Base-by-base conservation (phyloP, 139 green algal genomes). In the Chlorella sp. region DNA sequence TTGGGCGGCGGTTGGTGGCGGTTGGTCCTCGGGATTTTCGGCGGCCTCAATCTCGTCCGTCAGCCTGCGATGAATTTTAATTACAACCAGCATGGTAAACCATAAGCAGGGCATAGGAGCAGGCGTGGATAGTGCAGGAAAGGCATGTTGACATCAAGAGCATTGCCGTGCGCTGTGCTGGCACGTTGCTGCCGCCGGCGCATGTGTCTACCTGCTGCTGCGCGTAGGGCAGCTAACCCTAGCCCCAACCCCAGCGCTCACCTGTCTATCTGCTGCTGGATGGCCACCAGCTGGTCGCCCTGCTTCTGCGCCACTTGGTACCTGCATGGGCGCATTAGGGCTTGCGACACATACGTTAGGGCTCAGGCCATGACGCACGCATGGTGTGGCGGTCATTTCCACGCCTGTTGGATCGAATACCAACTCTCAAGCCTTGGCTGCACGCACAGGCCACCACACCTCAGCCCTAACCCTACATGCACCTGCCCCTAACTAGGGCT, bases 161-260 rank as follows among this genome's bases (percentile, higher is more conserved):
- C n/a, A n/a, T n/a, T n/a, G n/a, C n/a, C n/a, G n/a, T n/a, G n/a
- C n/a, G n/a, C n/a, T n/a, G n/a, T n/a, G n/a, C n/a, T n/a, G n/a
- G n/a, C n/a, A n/a, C n/a, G n/a, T n/a, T n/a, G n/a, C n/a, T n/a
- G n/a, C n/a, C n/a, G n/a, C n/a, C n/a, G n/a, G n/a, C n/a, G n/a
- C n/a, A n/a, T n/a, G n/a, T n/a, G n/a, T n/a, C n/a, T n/a, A n/a
- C n/a, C n/a, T n/a, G n/a, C n/a, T n/a, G n/a, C n/a, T n/a, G n/a
- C n/a, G n/a, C n/a, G n/a, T n/a, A n/a, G n/a, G n/a, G n/a, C n/a
- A n/a, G n/a, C n/a, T n/a, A n/a, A n/a, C n/a, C n/a, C n/a, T n/a
- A n/a, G n/a, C n/a, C n/a, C n/a, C n/a, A n/a, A n/a, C n/a, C n/a
- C 72, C 66, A 92, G 81, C 5, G 91, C 89, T 77, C 94, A 92